These are phyloP conservation scores for Rhynchospora breviuscula DNA, from an alignment of 176 grass and related monocot species.

Conservation along the genomic window DNA sequence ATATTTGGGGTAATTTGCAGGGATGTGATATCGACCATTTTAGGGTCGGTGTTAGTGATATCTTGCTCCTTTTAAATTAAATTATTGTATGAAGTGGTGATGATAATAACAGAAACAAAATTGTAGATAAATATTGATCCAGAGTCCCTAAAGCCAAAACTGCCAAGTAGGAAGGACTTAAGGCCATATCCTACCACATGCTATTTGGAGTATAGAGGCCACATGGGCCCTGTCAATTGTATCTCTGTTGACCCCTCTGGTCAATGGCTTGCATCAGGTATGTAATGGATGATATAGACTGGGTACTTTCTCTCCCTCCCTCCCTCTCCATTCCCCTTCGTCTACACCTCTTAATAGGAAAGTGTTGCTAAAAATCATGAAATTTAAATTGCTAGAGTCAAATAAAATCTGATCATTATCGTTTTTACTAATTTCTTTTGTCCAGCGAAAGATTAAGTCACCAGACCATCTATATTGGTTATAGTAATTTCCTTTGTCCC, in stretches of 20 bases:
- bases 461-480: background rate
- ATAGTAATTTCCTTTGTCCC: background rate
- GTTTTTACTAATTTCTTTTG: background rate
- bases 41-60: background rate
- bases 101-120: slow-evolving; percentile 11
- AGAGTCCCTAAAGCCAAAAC: slow-evolving; percentile 79
- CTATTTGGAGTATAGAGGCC: slow-evolving; percentile 89
- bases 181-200: slow-evolving; percentile 90
- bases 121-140: slow-evolving; percentile 95
- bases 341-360: too few species aligned
- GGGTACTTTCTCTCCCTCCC: background rate
- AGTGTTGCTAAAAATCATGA: background rate
- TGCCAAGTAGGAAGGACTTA: slow-evolving; percentile 94
- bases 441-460: background rate
- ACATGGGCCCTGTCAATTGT: slow-evolving; percentile 61
- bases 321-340: background rate
- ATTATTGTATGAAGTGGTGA: background rate
- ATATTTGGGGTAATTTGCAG: slow-evolving; percentile 6
- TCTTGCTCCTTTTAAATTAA: slow-evolving; percentile 9
- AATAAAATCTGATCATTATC: background rate
- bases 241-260: slow-evolving; percentile 78
- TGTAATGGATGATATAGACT: background rate
- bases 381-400: background rate
- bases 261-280: slow-evolving; percentile 94
- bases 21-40: background rate